Percentiles rank a stretch among this genome's conserved stretches.
Conservation (phyloP, 805 yeast species). For the Candida tammaniensis region DNA sequence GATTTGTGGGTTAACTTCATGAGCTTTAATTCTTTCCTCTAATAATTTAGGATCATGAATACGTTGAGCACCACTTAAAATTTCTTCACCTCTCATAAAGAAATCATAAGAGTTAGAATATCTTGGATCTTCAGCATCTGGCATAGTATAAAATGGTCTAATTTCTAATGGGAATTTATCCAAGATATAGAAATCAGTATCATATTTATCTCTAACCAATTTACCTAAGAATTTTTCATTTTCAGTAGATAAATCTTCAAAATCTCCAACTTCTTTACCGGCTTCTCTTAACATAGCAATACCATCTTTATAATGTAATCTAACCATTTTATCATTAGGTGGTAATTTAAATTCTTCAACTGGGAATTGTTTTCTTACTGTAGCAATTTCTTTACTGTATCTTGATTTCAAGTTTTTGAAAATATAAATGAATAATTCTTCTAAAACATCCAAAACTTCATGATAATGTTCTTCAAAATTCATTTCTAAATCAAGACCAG, state of each 20-base stretch:
- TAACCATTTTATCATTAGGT: conserved; percentile 89
- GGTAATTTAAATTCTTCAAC: conserved; percentile 97
- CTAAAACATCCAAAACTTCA: conserved; percentile 67
- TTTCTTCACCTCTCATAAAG: conserved; percentile 99
- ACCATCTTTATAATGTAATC: conserved; percentile 87
- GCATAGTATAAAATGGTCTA: conserved; percentile 99
- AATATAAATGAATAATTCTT: conserved; percentile 81
- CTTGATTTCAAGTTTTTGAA: conserved; percentile 80
- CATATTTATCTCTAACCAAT: conserved; percentile 87
- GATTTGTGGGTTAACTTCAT: conserved; percentile 74
- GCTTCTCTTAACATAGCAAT: conserved; percentile 78
- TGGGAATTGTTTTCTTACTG: conserved; percentile 92
- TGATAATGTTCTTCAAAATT: conserved; percentile 97
- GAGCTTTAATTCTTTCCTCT: conserved; percentile 75
- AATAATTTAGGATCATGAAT: conserved; percentile 88
- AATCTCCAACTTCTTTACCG: conserved; percentile 83
- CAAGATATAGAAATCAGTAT: conserved; percentile 95
- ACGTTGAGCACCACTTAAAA: conserved; percentile 99
- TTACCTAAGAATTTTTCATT: conserved; percentile 92
- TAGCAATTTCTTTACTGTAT: conserved; percentile 78
- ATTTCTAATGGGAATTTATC: conserved; percentile 97
- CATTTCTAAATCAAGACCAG: conserved; percentile 97
- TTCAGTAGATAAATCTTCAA: conserved; percentile 89
- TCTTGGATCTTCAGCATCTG: conserved; percentile 86
- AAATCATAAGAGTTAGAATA: conserved; percentile 98